These are phyloP conservation scores for Podaxis sp. DNA, from an alignment of 768 basidiomycete genomes.

Conservation along the genomic window DNA sequence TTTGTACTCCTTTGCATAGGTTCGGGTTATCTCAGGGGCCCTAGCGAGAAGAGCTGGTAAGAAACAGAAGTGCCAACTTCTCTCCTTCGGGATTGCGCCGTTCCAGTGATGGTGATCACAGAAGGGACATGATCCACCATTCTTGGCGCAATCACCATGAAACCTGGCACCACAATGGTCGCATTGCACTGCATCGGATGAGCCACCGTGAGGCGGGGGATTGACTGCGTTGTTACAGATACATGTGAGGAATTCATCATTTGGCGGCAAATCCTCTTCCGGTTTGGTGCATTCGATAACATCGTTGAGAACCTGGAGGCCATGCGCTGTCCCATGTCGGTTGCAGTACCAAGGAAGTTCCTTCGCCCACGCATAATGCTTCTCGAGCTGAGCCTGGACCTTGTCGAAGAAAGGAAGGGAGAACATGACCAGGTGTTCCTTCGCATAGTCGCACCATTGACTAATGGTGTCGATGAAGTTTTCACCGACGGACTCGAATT, in stretches of 20 bases:
- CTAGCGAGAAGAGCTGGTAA: conserved; percentile 66
- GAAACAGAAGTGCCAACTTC: conserved; percentile 82
- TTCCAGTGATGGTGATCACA: conserved; percentile 94
- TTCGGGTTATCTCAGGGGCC: conserved; percentile 78
- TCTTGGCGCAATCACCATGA: conserved; percentile 81
- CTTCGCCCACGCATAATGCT: conserved; percentile 71
- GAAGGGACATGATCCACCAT: conserved; percentile 90
- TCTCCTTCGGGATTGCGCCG: conserved; percentile 77
- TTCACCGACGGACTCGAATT: conserved; percentile 54
- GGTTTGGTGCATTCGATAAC: conserved; percentile 72
- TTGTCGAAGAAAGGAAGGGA: conserved; percentile 71
- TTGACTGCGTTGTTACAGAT: conserved; percentile 77
- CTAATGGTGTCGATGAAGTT: conserved; percentile 73
- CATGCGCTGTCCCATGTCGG: conserved; percentile 64
- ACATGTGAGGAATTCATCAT: conserved; percentile 82
- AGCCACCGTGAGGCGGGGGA: conserved; percentile 71
- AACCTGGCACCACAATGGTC: conserved; percentile 88
- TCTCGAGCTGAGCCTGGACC: conserved; percentile 63
- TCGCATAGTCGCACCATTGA: conserved; percentile 73
- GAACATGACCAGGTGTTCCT: conserved; percentile 72
- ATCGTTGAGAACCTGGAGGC: conserved; percentile 66
- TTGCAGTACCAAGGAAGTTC: conserved; percentile 79
- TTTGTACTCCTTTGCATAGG: conserved; percentile 80
- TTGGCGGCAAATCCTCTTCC: conserved; percentile 77
- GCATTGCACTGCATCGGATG: conserved; percentile 86